A percentile compares a stretch with the other conserved stretches of the same genome.
These are phyloP conservation scores for Thinopyrum elongatum DNA, from an alignment of 176 grass and related monocot species.

Conservation along the genomic window DNA sequence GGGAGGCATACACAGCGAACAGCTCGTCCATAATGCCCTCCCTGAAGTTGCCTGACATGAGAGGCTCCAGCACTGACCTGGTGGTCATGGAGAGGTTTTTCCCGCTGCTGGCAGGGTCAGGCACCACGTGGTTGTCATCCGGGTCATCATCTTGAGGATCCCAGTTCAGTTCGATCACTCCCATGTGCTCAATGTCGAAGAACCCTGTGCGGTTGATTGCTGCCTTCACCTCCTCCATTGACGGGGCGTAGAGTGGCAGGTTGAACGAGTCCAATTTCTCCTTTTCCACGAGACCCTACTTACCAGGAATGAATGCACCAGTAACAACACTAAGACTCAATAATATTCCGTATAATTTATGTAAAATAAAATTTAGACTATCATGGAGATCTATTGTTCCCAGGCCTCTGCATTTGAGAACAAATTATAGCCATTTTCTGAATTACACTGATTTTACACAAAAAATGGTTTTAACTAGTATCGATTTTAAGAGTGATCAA, in stretches of 20 bases:
- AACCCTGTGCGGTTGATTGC: conserved; percentile 1
- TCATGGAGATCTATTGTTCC: too few species aligned
- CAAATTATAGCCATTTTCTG: too few species aligned
- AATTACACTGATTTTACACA: too few species aligned
- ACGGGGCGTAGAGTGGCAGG: conserved; percentile 46
- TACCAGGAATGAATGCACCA: too few species aligned
- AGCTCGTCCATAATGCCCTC: conserved; percentile 32
- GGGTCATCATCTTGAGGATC: conserved; percentile 17
- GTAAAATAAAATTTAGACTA: too few species aligned
- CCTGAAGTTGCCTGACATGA: conserved; percentile 14
- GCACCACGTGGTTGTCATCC: not conserved
- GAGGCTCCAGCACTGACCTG: conserved; percentile 11
- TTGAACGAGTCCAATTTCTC: conserved; percentile 43
- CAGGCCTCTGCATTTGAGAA: too few species aligned
- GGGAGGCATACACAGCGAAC: conserved; percentile 5
- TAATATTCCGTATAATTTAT: too few species aligned
- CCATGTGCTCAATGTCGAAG: conserved; percentile 6
- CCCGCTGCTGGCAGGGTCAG: not conserved
- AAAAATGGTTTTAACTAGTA: too few species aligned
- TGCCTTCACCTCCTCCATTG: conserved; percentile 33
- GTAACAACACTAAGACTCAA: not conserved
- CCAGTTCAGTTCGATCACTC: conserved; percentile 28
- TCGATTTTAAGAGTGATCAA: too few species aligned
- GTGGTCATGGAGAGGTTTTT: conserved; percentile 21
- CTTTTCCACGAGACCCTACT: conserved; percentile 34